Conservation (phyloP, 306 rosid genomes). For the Prunus armeniaca region DNA sequence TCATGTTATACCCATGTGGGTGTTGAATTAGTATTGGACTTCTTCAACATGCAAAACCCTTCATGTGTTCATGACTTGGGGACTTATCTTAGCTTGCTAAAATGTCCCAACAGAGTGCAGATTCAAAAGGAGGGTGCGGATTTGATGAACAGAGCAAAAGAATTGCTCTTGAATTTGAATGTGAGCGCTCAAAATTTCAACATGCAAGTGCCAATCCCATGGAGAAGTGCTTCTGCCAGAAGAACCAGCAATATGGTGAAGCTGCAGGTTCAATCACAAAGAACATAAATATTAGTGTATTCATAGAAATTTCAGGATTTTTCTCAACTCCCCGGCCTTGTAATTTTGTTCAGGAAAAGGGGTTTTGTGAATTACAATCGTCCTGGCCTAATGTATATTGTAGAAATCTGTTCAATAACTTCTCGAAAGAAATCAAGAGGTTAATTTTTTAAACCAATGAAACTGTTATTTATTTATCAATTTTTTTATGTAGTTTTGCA, state of each 20-base stretch:
- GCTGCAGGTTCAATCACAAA: constrained; percentile 30
- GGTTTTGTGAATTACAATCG: not conserved
- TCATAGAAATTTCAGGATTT: not conserved
- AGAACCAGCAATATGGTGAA: constrained; percentile 7
- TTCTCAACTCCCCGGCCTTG: not conserved
- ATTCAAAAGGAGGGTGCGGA: constrained; percentile 17
- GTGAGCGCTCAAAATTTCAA: constrained; percentile 29
- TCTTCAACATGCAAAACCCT: constrained; percentile 81
- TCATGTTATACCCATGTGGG: constrained; percentile 90
- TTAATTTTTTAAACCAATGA: not conserved
- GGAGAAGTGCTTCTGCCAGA: constrained; percentile 1
- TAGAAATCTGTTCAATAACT: not conserved
- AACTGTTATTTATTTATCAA: too few relatives aligned
- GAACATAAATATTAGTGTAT: constrained; percentile 9
- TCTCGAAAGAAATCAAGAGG: not conserved
- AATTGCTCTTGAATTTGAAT: constrained; percentile 15
- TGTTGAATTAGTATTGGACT: constrained; percentile 70
- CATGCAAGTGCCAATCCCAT: constrained; percentile 20
- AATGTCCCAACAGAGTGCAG: constrained; percentile 28
- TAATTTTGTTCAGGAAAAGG: not conserved
- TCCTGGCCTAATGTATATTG: not conserved
- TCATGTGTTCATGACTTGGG: constrained; percentile 89
- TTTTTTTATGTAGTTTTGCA: too few relatives aligned
- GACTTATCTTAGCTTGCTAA: constrained; percentile 53
- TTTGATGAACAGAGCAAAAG: constrained; percentile 39